Evolutionary conservation across 352 stramenopile species (phyloP), one percentile per base, ranked within the genome.

Genomic region (Elongisporangium anandrum): DNA sequence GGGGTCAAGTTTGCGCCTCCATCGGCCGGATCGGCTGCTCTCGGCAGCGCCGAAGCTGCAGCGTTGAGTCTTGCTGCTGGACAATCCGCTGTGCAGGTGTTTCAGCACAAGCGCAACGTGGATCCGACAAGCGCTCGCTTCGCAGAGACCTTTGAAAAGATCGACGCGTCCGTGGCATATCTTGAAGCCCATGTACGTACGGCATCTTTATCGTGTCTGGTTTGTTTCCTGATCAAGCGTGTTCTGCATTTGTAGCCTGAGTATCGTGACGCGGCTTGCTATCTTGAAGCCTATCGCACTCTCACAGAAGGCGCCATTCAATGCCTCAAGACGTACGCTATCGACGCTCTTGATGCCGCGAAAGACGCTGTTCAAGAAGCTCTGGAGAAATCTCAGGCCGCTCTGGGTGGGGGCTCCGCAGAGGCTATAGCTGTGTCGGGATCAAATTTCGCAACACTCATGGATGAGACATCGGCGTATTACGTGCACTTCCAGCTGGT

Each of bases 401-500:
- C n/a, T n/a, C n/a, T n/a, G n/a, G 22, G 17, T 3, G 9, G 19
- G 8, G 24, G 2, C 13, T 26, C 13, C 8, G n/a, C 59, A 70
- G 12, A 41, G 29, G 1, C 34, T 15, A 3, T 48, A n/a, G 41
- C 54, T 4, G 34, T 45, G 22, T 9, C 54, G 62, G 34, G 54
- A 62, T 48, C 51, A 16, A 55, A 55, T 13, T 50, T 61, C 1
- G 51, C 60, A 24, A 66, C 56, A 1, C 61, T 61, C 15, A 38
- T 94, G 41, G 82, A 92, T 50, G 80, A 92, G 39, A 82, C 82
- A 1, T 90, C 81, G 24, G 67, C 79, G 15, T 90, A 84, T 56
- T 94, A 94, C 47, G 78, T 92, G 2, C 77, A 90, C 38, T 91
- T 94, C 52, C 77, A 92, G 57, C 61, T 91, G 16, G 76, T 90